phyloP scores from a whole-genome alignment of 345 rosid genomes.

The Anacardium occidentale region DNA sequence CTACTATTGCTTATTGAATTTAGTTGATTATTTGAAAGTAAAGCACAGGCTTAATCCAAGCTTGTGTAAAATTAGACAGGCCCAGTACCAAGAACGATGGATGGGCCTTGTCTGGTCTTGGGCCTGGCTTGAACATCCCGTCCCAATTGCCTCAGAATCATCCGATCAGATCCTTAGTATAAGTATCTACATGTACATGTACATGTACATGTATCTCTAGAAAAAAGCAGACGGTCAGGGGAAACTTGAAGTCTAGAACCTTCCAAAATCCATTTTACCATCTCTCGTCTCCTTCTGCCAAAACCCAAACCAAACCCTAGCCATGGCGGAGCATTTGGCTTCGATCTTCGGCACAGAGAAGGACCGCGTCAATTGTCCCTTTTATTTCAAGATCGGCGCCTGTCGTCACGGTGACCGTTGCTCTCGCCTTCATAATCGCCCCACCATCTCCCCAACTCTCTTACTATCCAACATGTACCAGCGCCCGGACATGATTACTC shows the following conservation, averaged over 20 bases:
- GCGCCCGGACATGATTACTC: conserved; percentile 88
- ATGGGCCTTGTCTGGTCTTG: too few species aligned
- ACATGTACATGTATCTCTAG: too few species aligned
- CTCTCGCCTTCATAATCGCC: conserved; percentile 75
- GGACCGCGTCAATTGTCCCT: conserved; percentile 82
- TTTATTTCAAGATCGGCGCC: conserved; percentile 83
- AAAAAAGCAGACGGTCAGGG: neutral
- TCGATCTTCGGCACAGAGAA: conserved; percentile 77
- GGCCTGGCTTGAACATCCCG: too few species aligned
- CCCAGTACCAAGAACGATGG: too few species aligned
- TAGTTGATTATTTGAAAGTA: too few species aligned
- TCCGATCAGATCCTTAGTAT: too few species aligned
- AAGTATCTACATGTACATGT: too few species aligned
- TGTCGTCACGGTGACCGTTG: conserved; percentile 87
- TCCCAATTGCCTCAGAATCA: too few species aligned
- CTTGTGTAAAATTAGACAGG: too few species aligned
- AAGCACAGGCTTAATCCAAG: too few species aligned
- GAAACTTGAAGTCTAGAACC: conserved; percentile 19
- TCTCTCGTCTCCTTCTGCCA: neutral
- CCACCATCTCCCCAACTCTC: conserved; percentile 70
- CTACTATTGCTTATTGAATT: too few species aligned
- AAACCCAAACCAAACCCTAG: conserved; percentile 11
- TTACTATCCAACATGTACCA: conserved; percentile 79
- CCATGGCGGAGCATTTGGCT: conserved; percentile 98
- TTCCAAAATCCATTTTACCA: conserved; percentile 7